Conservation (phyloP, 2,329 filamentous ascomycete genomes). For the Aspergillus pseudoviridinutans region DNA sequence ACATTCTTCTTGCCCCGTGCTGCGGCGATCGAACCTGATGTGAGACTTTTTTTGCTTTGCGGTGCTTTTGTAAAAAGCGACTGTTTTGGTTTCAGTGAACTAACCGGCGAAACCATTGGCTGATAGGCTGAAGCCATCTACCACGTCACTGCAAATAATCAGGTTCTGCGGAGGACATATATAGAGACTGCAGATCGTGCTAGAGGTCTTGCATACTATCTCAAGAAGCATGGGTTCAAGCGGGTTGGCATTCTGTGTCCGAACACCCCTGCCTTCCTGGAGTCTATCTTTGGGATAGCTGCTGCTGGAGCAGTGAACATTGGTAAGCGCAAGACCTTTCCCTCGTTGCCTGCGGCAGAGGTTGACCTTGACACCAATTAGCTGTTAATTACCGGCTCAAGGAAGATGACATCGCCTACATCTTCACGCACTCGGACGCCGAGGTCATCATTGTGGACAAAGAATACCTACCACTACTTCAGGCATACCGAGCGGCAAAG, state of each 20-base stretch:
- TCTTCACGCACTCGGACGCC: conserved; percentile 81
- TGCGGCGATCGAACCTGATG: conserved; percentile 79
- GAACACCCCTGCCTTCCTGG: conserved; percentile 92
- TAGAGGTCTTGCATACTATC: conserved; percentile 80
- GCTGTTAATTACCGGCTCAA: conserved; percentile 72
- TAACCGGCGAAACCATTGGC: background rate
- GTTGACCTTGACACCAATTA: conserved; percentile 11
- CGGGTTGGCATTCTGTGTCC: conserved; percentile 82
- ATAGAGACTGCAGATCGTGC: conserved; percentile 79
- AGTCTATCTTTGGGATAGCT: conserved; percentile 81
- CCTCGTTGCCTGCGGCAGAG: background rate
- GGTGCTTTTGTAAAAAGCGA: background rate
- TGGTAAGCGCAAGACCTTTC: conserved; percentile 32
- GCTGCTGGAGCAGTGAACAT: conserved; percentile 78
- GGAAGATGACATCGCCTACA: conserved; percentile 81
- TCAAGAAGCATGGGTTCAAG: conserved; percentile 68
- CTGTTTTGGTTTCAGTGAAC: background rate
- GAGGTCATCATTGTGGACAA: conserved; percentile 83
- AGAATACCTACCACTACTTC: conserved; percentile 71
- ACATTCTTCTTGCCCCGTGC: conserved; percentile 84
- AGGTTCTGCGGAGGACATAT: conserved; percentile 72
- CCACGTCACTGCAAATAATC: conserved; percentile 75
- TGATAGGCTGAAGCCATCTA: conserved; percentile 70
- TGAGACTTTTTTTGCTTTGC: conserved; percentile 25
- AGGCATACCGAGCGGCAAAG: conserved; percentile 58